phyloP scores from a whole-genome alignment of 805 yeast species.

The Priceomyces castillae region DNA sequence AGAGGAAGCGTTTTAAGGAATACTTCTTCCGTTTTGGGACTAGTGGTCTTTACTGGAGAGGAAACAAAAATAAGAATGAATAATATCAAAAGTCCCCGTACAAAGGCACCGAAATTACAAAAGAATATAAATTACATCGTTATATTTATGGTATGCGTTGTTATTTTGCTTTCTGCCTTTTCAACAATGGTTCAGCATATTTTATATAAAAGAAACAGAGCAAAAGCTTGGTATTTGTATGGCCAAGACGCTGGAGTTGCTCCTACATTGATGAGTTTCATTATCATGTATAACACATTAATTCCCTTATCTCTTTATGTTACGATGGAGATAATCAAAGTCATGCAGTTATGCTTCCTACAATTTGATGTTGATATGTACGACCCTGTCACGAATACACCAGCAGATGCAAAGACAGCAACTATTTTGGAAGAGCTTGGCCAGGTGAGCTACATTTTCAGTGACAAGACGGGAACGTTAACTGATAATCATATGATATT shows the following conservation, averaged over 20 bases:
- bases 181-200: slow-evolving; percentile 78
- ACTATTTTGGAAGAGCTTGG: slow-evolving; percentile 95
- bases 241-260: slow-evolving; percentile 79
- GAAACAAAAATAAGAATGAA: slow-evolving; percentile 96
- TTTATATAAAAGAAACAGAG: slow-evolving; percentile 37
- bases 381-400: slow-evolving; percentile 77
- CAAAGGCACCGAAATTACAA: slow-evolving; percentile 92
- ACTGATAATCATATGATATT: slow-evolving; percentile 95
- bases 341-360: slow-evolving; percentile 74
- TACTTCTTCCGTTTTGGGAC: slow-evolving; percentile 69
- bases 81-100: slow-evolving; percentile 83
- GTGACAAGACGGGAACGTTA: slow-evolving; percentile 96
- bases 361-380: slow-evolving; percentile 96
- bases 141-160: slow-evolving; percentile 82
- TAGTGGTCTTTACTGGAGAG: slow-evolving; percentile 91
- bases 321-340: slow-evolving; percentile 93
- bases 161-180: slow-evolving; percentile 68
- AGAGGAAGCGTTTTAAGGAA: slow-evolving; percentile 90
- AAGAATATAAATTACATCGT: slow-evolving; percentile 79
- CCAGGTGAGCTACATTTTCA: slow-evolving; percentile 90
- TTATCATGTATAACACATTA: slow-evolving; percentile 95
- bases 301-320: slow-evolving; percentile 94
- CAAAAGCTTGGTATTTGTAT: slow-evolving; percentile 66
- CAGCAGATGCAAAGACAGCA: slow-evolving; percentile 93
- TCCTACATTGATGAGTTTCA: slow-evolving; percentile 90